Base-by-base conservation (phyloP, 139 green algal genomes). In the Volvox africanus region DNA sequence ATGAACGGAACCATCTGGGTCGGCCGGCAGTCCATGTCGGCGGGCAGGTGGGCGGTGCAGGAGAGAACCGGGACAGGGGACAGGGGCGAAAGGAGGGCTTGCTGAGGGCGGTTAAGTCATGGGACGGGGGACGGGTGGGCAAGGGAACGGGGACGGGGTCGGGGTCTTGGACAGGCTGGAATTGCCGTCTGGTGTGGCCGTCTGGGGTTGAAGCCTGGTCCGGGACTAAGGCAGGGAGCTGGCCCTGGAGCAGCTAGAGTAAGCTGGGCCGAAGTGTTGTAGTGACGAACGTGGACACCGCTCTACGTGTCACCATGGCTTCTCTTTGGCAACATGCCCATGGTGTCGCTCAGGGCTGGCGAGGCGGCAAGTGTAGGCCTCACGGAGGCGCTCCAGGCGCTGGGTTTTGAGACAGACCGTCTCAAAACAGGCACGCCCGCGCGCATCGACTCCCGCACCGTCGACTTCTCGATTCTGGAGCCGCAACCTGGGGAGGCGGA, bases 1-100 rank as follows among this genome's bases (percentile, higher is more conserved):
- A 99, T 99, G 97, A 99, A 99, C 85, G 98, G 98, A 12, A 92
- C 86, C 33, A 99, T 99, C 85, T 99, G 98, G 98, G 97, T 99
- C 21, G 97, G 98, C 14, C 89, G 96, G 1, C 91, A 95, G 84
- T 97, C 94, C 69, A 97, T 99, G 94, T 87, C 96, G 0, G 98
- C 98, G 22, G 98, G 98, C 11, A 96, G 97, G 92, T 95, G 44
- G 21, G 85, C 1, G 67, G 20, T 18, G 12, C 35, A 30, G 73
- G 28, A 61, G 36, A 73, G 21, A 61, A 32, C 32, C 32, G 44
- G 21, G 78, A 35, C 28, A 33, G 33, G 76, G 32, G 0, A 61
- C 32, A 32, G 76, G 76, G 76, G 76, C 1, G 76, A 32, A 24
- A 1, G 32, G 76, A 14, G 76, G 76, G 32, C 44, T 55, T 55